These are phyloP conservation scores for Teratosphaeria gauchensis DNA, from an alignment of 2,329 filamentous ascomycete species.

Conservation along the genomic window DNA sequence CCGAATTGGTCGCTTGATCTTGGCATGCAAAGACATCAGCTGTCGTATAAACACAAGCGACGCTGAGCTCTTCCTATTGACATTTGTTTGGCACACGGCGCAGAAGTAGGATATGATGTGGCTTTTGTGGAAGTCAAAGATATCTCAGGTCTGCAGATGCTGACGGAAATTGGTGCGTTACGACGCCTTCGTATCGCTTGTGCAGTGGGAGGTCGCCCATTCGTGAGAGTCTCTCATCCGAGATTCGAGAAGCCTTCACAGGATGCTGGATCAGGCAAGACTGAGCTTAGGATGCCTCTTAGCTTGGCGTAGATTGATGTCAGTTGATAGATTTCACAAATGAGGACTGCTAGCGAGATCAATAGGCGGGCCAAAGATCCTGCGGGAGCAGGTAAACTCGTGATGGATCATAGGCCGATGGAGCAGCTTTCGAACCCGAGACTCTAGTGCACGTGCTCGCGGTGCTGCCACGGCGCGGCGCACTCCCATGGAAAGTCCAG, in stretches of 20 bases:
- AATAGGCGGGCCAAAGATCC: conserved; percentile 5
- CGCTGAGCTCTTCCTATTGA: conserved; percentile 16
- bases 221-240: conserved; percentile 50
- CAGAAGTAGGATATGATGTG: conserved; percentile 13
- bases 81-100: conserved; percentile 14
- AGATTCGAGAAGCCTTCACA: conserved; percentile 37
- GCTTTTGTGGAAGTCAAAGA: conserved; percentile 39
- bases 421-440: background rate
- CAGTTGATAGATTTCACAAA: conserved; percentile 5
- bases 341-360: conserved; percentile 5
- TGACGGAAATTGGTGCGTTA: conserved; percentile 66
- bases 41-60: conserved; percentile 19
- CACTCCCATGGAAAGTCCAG: background rate
- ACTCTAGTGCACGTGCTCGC: background rate
- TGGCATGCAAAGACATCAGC: conserved; percentile 16
- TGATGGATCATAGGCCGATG: too few relatives aligned
- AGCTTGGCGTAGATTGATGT: conserved; percentile 9
- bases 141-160: conserved; percentile 58
- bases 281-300: conserved; percentile 40
- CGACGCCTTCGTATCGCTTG: conserved; percentile 57
- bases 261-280: conserved; percentile 45
- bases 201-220: conserved; percentile 47
- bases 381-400: background rate
- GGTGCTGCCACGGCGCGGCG: background rate
- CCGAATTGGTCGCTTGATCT: conserved; percentile 18